Percentiles rank a stretch among this genome's conserved stretches.
Evolutionary conservation across 345 rosid species (phyloP).

Genomic region (Linum lewisii): DNA sequence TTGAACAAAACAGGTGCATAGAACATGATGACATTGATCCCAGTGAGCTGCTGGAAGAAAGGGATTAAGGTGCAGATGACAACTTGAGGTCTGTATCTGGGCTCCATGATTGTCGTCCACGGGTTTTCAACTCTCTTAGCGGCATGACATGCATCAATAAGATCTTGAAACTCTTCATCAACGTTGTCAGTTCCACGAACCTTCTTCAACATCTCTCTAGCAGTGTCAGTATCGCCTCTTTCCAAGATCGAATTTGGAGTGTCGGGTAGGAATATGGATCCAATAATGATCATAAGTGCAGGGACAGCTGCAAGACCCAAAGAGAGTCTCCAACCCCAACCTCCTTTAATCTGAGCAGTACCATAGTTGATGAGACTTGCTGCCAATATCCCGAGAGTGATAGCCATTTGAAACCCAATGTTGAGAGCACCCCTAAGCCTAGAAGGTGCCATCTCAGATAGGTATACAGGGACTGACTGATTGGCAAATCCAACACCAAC

Average conservation of each 20-base stretch:
- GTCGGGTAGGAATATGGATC: constrained; percentile 59
- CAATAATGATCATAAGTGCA: constrained; percentile 49
- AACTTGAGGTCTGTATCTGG: constrained; percentile 57
- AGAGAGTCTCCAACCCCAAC: constrained; percentile 72
- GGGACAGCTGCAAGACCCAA: constrained; percentile 64
- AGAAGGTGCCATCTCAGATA: constrained; percentile 80
- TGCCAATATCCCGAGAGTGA: constrained; percentile 54
- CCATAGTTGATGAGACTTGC: constrained; percentile 63
- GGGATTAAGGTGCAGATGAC: constrained; percentile 42
- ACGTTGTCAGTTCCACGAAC: constrained; percentile 46
- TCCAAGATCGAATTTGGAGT: constrained; percentile 74
- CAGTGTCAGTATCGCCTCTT: constrained; percentile 49
- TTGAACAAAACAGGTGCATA: constrained; percentile 73
- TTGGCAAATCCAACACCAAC: constrained; percentile 82
- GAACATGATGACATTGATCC: constrained; percentile 66
- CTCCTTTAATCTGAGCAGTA: constrained; percentile 36
- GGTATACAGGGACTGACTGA: constrained; percentile 73
- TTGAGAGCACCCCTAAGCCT: constrained; percentile 67
- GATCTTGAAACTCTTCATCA: constrained; percentile 56
- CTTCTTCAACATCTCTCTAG: constrained; percentile 43
- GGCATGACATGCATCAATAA: constrained; percentile 44
- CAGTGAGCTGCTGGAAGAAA: constrained; percentile 69
- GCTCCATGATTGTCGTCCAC: constrained; percentile 51
- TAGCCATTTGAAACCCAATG: constrained; percentile 71
- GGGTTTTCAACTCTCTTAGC: constrained; percentile 49